phyloP scores from a whole-genome alignment of 768 basidiomycete species.

The Aureoboletus auriporus region DNA sequence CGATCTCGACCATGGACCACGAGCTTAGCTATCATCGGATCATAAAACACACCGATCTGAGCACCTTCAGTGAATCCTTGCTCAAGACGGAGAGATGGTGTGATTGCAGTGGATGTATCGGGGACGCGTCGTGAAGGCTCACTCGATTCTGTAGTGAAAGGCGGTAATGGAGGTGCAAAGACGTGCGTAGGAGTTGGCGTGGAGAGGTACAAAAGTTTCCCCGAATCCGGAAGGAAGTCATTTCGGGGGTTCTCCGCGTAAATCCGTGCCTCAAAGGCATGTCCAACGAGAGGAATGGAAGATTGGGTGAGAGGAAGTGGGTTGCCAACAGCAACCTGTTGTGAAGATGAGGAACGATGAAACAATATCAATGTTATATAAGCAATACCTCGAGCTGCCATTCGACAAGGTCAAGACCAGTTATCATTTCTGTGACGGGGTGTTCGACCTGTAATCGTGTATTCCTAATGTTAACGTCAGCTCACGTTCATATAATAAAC shows the following conservation, averaged over 20 bases:
- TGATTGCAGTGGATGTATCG: constrained; percentile 26
- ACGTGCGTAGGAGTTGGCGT: constrained; percentile 70
- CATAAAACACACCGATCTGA: constrained; percentile 84
- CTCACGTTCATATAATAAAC: not conserved
- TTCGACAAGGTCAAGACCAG: constrained; percentile 89
- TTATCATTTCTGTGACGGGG: constrained; percentile 94
- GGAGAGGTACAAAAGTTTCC: constrained; percentile 73
- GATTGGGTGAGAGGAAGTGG: constrained; percentile 74
- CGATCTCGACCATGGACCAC: constrained; percentile 85
- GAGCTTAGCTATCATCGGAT: constrained; percentile 90
- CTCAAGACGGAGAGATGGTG: constrained; percentile 76
- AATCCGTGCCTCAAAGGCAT: constrained; percentile 92
- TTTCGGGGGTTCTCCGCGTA: constrained; percentile 95
- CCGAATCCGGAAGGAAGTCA: constrained; percentile 90
- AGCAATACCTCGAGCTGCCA: constrained; percentile 80
- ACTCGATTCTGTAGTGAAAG: constrained; percentile 24
- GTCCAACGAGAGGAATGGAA: constrained; percentile 81
- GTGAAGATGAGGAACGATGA: not conserved
- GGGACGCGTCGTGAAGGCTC: constrained; percentile 22
- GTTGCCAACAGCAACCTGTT: constrained; percentile 83
- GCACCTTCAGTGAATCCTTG: constrained; percentile 82
- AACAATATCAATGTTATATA: not conserved
- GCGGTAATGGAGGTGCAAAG: constrained; percentile 50
- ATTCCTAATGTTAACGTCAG: constrained; percentile 48
- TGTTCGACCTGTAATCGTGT: constrained; percentile 86